Evolutionary conservation across 345 rosid genomes (phyloP).

Genomic region (Draba incana): DNA sequence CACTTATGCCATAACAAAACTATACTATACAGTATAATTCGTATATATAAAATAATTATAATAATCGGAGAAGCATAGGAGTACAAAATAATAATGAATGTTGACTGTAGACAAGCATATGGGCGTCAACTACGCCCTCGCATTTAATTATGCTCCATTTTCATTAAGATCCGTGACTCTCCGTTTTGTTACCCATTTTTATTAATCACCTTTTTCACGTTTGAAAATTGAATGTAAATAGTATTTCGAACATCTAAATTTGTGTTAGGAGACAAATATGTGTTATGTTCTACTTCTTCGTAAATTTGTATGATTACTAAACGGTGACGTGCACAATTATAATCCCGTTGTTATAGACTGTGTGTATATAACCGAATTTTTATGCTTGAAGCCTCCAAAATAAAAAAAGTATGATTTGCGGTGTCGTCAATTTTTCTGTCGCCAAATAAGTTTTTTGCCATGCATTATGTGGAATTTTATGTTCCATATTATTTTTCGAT

Average conservation of each 20-base stretch:
- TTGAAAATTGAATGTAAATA: not conserved
- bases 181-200: not conserved
- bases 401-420: not conserved
- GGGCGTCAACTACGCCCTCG: constrained; percentile 4
- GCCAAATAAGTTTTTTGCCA: too few relatives aligned
- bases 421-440: too few relatives aligned
- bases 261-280: constrained; percentile 9
- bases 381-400: not conserved
- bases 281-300: not conserved
- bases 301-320: not conserved
- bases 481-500: too few relatives aligned
- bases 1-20: too few relatives aligned
- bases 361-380: not conserved
- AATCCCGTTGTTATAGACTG: not conserved
- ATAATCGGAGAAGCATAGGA: not conserved
- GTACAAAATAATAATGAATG: constrained; percentile 7
- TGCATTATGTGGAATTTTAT: too few relatives aligned
- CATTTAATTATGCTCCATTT: constrained; percentile 21
- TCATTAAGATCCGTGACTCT: constrained; percentile 3
- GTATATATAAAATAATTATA: not conserved
- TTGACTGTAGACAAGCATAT: not conserved
- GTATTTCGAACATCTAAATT: not conserved
- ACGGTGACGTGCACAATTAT: not conserved
- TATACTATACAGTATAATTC: too few relatives aligned
- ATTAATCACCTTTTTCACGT: not conserved